Evolutionary conservation across 768 basidiomycete genomes (phyloP), one percentile per base, ranked within the genome.

Genomic region (Krasilnikovozyma curviuscula): DNA sequence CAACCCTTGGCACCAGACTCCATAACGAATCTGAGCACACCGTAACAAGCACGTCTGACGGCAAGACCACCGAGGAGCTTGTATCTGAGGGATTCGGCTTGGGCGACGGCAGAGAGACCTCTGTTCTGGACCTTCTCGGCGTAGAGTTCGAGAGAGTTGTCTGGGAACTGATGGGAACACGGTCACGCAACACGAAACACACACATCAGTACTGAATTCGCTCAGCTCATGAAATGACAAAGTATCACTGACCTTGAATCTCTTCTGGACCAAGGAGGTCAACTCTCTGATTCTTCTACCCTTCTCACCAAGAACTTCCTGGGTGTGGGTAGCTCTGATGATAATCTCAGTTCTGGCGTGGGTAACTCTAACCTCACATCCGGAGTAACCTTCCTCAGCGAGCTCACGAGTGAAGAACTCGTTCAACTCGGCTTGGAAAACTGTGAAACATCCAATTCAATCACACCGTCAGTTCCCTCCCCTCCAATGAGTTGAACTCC

Each of bases 21-120:
- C 93, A 98, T 98, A 59, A 98, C 88, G 73, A 95, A 98, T 63
- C 93, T 86, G 63, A 98, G 86, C 61, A 98, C 93, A 80, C 93
- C 93, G 67, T 97, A 98, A 72, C 91, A 95, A 40, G 86, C 86
- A 63, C 91, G 80, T 66, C 93, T 82, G 64, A 97, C 89, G 63
- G 93, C 93, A 59, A 98, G 85, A 69, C 93, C 93, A 68, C 91
- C 91, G 56, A 98, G 82, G 57, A 98, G 79, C 70, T 98, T 98
- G 78, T 98, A 97, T 59, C 89, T 73, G 69, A 98, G 75, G 59
- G 79, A 82, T 73, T 98, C 93, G 70, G 91, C 95, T 68, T 98
- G 93, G 30, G 93, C 93, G 61, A 95, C 82, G 50, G 93, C 93
- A 59, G 86, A 91, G 49, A 98, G 78, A 66, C 93, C 93, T 68